Conservation (phyloP, 768 basidiomycete species). For the Kwoniella botswanensis region DNA sequence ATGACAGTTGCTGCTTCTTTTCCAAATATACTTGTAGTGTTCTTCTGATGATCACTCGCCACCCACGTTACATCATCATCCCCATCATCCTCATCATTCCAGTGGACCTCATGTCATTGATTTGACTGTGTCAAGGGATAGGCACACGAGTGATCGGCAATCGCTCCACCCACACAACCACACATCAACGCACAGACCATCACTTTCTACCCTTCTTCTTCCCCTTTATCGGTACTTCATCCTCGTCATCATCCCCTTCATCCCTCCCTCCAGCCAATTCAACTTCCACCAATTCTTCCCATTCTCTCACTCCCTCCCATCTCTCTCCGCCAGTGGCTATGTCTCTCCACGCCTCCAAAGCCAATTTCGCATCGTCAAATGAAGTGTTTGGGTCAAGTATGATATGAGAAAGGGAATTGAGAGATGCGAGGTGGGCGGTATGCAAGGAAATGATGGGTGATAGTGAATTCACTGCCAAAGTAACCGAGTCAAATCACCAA, state of each 20-base stretch:
- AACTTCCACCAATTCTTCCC: conserved; percentile 47
- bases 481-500: neutral
- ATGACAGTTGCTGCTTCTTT: neutral
- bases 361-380: conserved; percentile 44
- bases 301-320: conserved; percentile 37
- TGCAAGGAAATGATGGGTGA: conserved; percentile 37
- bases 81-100: neutral
- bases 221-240: conserved; percentile 19
- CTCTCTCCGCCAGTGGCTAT: conserved; percentile 37
- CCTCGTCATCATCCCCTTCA: conserved; percentile 32
- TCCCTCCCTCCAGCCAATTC: conserved; percentile 32
- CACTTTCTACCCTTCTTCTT: conserved; percentile 33
- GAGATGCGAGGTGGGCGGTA: conserved; percentile 29
- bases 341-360: conserved; percentile 47
- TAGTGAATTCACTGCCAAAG: conserved; percentile 39
- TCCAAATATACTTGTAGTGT: neutral
- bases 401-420: conserved; percentile 23
- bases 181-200: conserved; percentile 9
- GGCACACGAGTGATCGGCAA: conserved; percentile 7
- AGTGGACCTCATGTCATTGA: neutral
- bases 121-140: neutral
- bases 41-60: conserved; percentile 1
- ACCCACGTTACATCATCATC: neutral
- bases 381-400: conserved; percentile 32
- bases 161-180: conserved; percentile 16